Base-by-base conservation (phyloP, 2,329 filamentous ascomycete species). In the Colletotrichum sp. region DNA sequence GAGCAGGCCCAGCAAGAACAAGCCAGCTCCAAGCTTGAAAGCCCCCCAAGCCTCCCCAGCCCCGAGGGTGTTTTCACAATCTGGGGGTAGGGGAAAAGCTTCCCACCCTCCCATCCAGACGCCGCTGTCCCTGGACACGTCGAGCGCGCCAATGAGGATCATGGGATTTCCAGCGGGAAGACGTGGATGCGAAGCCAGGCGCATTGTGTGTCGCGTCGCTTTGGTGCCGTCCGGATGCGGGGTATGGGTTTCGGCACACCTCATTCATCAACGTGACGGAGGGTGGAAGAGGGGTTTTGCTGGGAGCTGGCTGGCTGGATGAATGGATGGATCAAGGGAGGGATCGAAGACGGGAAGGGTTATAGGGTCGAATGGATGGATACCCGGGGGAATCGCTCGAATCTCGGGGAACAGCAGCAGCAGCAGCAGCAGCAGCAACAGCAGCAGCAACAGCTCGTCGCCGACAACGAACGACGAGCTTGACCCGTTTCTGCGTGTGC, bases 191-290 rank as follows among this genome's bases (percentile, higher is more conserved):
- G 72, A 75, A 44, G 63, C 52, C 69, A 75, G 72, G 64, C 64
- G 73, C 70, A 76, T 76, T 76, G 44, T 65, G 44, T 73, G 70
- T 76, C 63, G 70, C 70, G 73, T 76, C 70, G 70, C 44, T 64
- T 66, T 73, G 70, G 70, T 76, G 70, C 64, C 73, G 70, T 76
- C 64, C 73, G 70, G 64, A 76, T 76, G 70, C 73, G 73, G 73
- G 73, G 73, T 76, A 73, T 69, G 64, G 59, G 70, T 69, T 76
- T 64, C 64, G 64, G 63, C 73, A 76, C 72, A 75, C 69, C 69
- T 63, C 63, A 72, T 75, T 49, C 72, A 72, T 68, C 69, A 76
- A 59, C 73, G 70, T 76, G 73, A 72, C 34, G 57, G 32, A 74
- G 69, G 44, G 62, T 34, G 16, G 32, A 25, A 32, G 30, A 52